Evolutionary conservation across 139 green algal genomes (phyloP), one percentile per base, ranked within the genome.

Genomic region (Volvox reticuliferus): DNA sequence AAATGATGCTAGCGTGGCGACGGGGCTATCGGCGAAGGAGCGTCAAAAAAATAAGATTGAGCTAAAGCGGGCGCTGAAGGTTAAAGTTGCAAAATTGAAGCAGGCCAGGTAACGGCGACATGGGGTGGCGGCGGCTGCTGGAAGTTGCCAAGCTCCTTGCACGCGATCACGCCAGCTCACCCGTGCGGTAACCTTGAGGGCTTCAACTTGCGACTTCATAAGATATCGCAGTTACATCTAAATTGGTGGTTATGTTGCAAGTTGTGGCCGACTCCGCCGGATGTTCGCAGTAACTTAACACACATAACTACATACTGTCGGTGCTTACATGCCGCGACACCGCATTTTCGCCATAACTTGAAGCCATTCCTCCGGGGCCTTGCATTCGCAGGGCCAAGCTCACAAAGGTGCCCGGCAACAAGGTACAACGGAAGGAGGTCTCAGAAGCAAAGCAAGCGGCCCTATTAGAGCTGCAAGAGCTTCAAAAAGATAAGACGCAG

Each of bases 361-460:
- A n/a, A n/a, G 44, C 9, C 44, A 55, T 30, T 16, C 65, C 65
- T 73, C 24, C 65, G 65, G 6, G 65, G 12, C 6, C 24, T 33
- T 44, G 78, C 79, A 22, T 21, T 50, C 82, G 14, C 73, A 83
- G 86, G 36, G n/a, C 28, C 71, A 90, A 90, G 73, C 71, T 90
- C 21, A 90, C 86, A 17, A 90, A 90, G 86, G 30, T 83, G 6
- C 86, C 86, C 36, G 86, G 86, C 20, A 90, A 90, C 86, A 90
- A 83, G 69, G 71, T 83, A 12, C 73, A 83, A 69, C 86, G 86
- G 12, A 83, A 84, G 71, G 50, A 90, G 73, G 86, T 90, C 5
- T 84, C 86, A 55, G 86, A 44, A 19, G 86, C 86, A 21, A 90
- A 90, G 71, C 73, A 84, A 75, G 86, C 33, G 71, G 86, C 73